phyloP scores from a whole-genome alignment of 257 asterid genomes.

The Sherardia arvensis region DNA sequence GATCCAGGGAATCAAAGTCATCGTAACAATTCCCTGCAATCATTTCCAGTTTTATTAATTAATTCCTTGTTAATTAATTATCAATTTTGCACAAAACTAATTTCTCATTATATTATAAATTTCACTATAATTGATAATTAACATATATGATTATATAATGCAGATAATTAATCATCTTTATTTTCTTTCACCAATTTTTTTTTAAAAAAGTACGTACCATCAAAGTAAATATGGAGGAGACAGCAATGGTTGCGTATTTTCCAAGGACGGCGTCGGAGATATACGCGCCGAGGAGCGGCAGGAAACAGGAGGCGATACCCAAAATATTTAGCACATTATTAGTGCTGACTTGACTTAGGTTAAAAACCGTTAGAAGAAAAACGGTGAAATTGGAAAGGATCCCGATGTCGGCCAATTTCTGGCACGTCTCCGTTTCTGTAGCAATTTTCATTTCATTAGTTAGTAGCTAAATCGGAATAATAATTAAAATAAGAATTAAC shows the following conservation, averaged over 20 bases:
- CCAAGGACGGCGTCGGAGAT: slow-evolving; percentile 56
- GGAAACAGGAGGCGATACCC: slow-evolving; percentile 45
- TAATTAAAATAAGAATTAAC: too few relatives aligned
- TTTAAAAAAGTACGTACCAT: slow-evolving; percentile 23
- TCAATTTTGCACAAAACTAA: too few relatives aligned
- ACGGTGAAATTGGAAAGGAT: slow-evolving; percentile 57
- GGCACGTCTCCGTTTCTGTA: slow-evolving; percentile 75
- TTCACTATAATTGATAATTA: too few relatives aligned
- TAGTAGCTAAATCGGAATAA: background rate
- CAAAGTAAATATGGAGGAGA: slow-evolving; percentile 35
- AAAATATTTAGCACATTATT: slow-evolving; percentile 54
- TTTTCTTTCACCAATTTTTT: too few relatives aligned
- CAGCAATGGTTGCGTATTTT: slow-evolving; percentile 57
- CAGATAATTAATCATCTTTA: too few relatives aligned
- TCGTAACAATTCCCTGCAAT: slow-evolving; percentile 68
- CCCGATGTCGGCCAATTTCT: slow-evolving; percentile 66
- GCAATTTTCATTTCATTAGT: too few relatives aligned
- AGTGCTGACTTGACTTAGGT: slow-evolving; percentile 66
- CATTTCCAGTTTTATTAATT: background rate
- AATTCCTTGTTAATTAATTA: too few relatives aligned
- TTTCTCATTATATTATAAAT: too few relatives aligned
- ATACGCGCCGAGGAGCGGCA: slow-evolving; percentile 62
- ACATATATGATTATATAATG: background rate
- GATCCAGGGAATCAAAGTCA: slow-evolving; percentile 60
- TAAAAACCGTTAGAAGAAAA: slow-evolving; percentile 48